A percentile compares a stretch with the other conserved stretches of the same genome.
These are phyloP conservation scores for Puccinia coronata DNA, from an alignment of 1,284 basidiomycete genomes.

Conservation along the genomic window DNA sequence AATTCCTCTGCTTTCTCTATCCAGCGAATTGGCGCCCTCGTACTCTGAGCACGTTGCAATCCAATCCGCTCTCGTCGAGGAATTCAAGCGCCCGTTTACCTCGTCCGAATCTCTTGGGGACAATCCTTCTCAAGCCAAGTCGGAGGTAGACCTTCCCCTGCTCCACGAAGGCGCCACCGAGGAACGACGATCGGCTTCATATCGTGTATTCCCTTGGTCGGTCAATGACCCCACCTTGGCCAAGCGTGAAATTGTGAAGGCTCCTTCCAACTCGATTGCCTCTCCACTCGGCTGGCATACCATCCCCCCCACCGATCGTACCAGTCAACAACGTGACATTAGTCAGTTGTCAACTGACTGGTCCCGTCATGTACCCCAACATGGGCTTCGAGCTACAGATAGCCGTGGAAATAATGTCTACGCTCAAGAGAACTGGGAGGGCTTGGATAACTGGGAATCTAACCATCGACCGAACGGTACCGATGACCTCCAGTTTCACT, in stretches of 20 bases:
- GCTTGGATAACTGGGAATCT: conserved; percentile 70
- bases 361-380: conserved; percentile 72
- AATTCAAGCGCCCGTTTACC: background rate
- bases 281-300: conserved; percentile 86
- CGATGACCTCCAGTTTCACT: conserved; percentile 68
- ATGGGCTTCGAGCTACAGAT: conserved; percentile 1
- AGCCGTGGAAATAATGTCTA: conserved; percentile 63
- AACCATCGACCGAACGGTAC: conserved; percentile 79
- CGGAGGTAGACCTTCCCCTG: conserved; percentile 35
- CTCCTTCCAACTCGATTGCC: conserved; percentile 52
- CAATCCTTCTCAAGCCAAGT: conserved; percentile 41
- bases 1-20: background rate
- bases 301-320: conserved; percentile 58
- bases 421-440: conserved; percentile 86
- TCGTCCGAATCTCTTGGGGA: conserved; percentile 34
- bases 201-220: conserved; percentile 55
- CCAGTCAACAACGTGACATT: conserved; percentile 58
- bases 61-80: background rate
- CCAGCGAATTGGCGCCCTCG: conserved; percentile 24
- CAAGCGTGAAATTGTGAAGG: conserved; percentile 52
- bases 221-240: conserved; percentile 53
- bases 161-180: conserved; percentile 19
- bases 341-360: conserved; percentile 77
- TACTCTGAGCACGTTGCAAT: conserved; percentile 33
- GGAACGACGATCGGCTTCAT: conserved; percentile 35